Conservation (phyloP, 805 yeast genomes). For the Kodamaea fukazawae region DNA sequence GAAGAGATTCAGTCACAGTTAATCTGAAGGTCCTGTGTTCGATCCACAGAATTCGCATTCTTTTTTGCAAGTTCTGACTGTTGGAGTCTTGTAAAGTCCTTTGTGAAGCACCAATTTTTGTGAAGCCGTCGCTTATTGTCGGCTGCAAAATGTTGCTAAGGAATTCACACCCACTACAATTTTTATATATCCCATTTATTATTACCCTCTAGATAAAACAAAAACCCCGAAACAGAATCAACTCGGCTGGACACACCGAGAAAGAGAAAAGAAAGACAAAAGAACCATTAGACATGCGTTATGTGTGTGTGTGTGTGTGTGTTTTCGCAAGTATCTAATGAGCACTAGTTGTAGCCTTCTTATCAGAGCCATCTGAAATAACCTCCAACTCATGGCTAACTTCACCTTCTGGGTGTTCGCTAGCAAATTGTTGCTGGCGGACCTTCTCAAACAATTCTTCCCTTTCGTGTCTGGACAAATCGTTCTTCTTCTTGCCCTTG, state of each 20-base stretch:
- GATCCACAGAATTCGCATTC: conserved; percentile 72
- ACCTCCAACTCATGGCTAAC: conserved; percentile 3
- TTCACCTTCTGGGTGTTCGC: neutral
- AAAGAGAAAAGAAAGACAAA: no score
- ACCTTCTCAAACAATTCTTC: conserved; percentile 36
- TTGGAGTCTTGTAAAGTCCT: no score
- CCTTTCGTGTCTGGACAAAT: conserved; percentile 31
- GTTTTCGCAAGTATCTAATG: neutral
- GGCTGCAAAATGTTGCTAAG: no score
- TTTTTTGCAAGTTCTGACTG: conserved; percentile 16
- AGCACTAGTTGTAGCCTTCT: conserved; percentile 1
- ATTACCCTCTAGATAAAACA: no score
- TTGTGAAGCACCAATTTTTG: no score
- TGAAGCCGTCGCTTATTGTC: no score
- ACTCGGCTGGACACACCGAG: no score
- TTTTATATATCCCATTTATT: no score
- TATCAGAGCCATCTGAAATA: conserved; percentile 7
- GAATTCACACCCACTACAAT: no score
- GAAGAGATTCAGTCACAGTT: conserved; percentile 23
- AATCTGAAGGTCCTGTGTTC: conserved; percentile 86
- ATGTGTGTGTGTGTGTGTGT: no score
- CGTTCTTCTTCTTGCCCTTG: conserved; percentile 32
- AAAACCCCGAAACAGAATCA: no score
- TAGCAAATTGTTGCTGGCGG: conserved; percentile 7
- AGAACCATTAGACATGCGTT: no score